Evolutionary conservation across 805 yeast genomes (phyloP), one percentile per base, ranked within the genome.

Genomic region (Sporopachydermia lactativora): DNA sequence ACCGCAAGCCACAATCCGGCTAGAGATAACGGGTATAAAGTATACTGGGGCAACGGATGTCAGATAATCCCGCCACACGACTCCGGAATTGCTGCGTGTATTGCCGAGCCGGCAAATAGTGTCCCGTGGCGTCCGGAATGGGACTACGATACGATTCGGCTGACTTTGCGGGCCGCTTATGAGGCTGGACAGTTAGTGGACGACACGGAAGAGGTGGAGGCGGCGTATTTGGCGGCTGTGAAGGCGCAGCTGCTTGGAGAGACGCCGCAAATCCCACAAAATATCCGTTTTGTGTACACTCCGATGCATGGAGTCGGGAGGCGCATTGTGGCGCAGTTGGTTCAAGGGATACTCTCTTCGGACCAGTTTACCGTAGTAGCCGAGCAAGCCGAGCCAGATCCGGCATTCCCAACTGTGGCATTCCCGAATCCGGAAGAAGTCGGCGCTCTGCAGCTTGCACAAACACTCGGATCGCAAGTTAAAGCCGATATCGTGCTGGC

Each of bases 401-500:
- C 97, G 0, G 73, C 67, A 18, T 89, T 89, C 53, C 73, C 86
- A 2, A 82, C 96, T 0, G 96, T 89, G 5, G 60, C 58, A 36
- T 89, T 89, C 51, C 98, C 98, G 3, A 89, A 89, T 52, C 98
- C 98, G 0, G 98, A 89, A 57, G 98, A 89, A 52, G 73, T 76
- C 46, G 96, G 96, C 2, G 97, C 97, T 0, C 64, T 92, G 42
- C 80, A 75, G 47, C 53, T 79, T 40, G 89, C 95, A 0, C 77
- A 77, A 15, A 40, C 53, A 5, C 55, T 59, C 2, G 96, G 95
- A 0, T 76, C 81, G 35, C 49, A 51, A 4, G 54, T 59, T 2
- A 65, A 65, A 1, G 57, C 70, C 17, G 54, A 61, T 2, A 54
- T 85, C 19, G 89, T 89, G 2, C 51, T 89, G 2, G 95, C 96